Percentiles rank a stretch among this genome's conserved stretches.
phyloP scores from a whole-genome alignment of 495 filamentous ascomycete species.

The Neurospora discreta region DNA sequence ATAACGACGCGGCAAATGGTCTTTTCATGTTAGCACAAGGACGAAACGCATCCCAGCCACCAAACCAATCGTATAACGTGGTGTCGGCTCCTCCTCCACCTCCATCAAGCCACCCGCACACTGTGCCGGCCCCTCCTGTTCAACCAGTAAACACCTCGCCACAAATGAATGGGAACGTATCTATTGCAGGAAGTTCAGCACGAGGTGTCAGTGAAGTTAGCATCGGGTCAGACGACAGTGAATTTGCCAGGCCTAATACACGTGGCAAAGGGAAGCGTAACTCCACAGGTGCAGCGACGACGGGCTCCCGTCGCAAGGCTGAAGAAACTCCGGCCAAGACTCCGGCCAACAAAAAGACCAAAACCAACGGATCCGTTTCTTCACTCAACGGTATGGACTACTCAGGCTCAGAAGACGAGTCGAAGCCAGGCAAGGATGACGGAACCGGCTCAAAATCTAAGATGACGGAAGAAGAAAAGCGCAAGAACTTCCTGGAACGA shows the following conservation, averaged over 20 bases:
- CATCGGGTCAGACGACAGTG: slow-evolving; percentile 63
- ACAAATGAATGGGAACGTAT: slow-evolving; percentile 36
- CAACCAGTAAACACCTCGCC: slow-evolving; percentile 40
- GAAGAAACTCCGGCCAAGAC: slow-evolving; percentile 61
- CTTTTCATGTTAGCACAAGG: slow-evolving; percentile 78
- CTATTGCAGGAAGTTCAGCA: slow-evolving; percentile 29
- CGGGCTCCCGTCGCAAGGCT: slow-evolving; percentile 65
- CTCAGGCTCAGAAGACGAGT: slow-evolving; percentile 29
- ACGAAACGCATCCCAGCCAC: slow-evolving; percentile 45
- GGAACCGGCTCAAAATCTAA: slow-evolving; percentile 42
- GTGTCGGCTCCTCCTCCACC: slow-evolving; percentile 22
- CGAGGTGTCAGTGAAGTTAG: slow-evolving; percentile 58
- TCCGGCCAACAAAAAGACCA: slow-evolving; percentile 58
- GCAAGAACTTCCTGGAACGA: slow-evolving; percentile 93
- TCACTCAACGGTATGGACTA: slow-evolving; percentile 21
- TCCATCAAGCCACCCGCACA: slow-evolving; percentile 30
- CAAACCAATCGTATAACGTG: slow-evolving; percentile 38
- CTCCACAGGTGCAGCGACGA: slow-evolving; percentile 14
- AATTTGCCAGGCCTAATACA: slow-evolving; percentile 49
- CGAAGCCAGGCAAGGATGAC: slow-evolving; percentile 43
- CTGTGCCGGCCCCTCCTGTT: slow-evolving; percentile 15
- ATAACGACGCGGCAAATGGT: slow-evolving; percentile 93
- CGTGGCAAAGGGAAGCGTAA: slow-evolving; percentile 61
- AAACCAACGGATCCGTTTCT: slow-evolving; percentile 42
- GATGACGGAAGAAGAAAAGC: slow-evolving; percentile 98